Base-by-base conservation (phyloP, 768 basidiomycete species). In the Rhizopogon salebrosus region DNA sequence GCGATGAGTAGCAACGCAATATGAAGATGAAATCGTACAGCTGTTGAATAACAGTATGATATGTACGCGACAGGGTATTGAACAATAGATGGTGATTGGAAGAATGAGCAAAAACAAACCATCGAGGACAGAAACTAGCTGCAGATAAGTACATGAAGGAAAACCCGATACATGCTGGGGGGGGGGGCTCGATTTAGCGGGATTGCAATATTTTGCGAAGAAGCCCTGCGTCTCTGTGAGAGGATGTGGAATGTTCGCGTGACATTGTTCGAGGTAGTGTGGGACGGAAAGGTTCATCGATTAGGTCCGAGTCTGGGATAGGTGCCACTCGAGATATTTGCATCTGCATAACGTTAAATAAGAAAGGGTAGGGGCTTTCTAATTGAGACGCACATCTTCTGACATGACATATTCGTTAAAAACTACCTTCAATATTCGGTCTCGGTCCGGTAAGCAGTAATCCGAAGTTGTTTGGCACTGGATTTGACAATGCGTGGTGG, bases 401-500 rank as follows among this genome's bases (percentile, higher is more conserved):
- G 76, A 80, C 89, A 92, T 91, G 26, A 89, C 71, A 42, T 74
- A 75, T 26, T 77, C 70, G 24, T 74, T 76, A 40, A 78, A 64
- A 45, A 92, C 69, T 23, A 91, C 65, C 9, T 81, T 75, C 41
- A 75, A 65, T 49, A 92, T 75, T 37, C 73, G 70, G 3, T 62
- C 62, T 41, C 84, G 79, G 41, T 83, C 80, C n/a, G 70, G 70
- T 63, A 87, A 85, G 40, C 75, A 73, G 59, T 89, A 88, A 41
- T 84, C 82, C 4, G 79, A 72, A 50, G 74, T 76, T 16, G 52
- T 64, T 45, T 79, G 79, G 63, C 88, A 92, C 54, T 88, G 83
- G 9, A 80, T 70, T 70, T 95, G 93, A 60, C 87, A 92, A 55
- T 87, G 80, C 0, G 79, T 77, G 6, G 93, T 87, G 60, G 80